A percentile compares a stretch with the other conserved stretches of the same genome.
Evolutionary conservation across 2,329 filamentous ascomycete genomes (phyloP).

Genomic region (Incumbomyces delicatus): DNA sequence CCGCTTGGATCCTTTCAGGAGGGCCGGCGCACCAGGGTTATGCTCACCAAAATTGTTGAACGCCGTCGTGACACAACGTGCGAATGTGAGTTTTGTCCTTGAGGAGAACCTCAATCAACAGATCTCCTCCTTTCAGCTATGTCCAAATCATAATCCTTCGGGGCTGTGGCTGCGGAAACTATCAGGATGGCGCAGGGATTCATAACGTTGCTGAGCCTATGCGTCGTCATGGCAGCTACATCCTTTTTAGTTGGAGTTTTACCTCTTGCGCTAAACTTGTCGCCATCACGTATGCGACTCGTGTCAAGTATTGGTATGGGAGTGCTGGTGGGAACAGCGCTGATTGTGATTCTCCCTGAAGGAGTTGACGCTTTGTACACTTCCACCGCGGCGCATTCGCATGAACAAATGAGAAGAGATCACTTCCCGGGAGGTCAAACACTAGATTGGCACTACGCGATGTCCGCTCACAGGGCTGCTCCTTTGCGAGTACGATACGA

Average conservation of each 20-base stretch:
- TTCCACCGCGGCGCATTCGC: slow-evolving; percentile 28
- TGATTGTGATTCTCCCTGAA: slow-evolving; percentile 96
- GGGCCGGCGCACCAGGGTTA: too few relatives aligned
- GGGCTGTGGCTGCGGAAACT: too few relatives aligned
- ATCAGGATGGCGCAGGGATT: slow-evolving; percentile 34
- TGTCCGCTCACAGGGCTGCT: not conserved
- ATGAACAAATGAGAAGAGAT: slow-evolving; percentile 22
- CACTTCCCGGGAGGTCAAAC: slow-evolving; percentile 23
- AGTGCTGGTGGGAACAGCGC: slow-evolving; percentile 83
- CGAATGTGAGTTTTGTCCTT: too few relatives aligned
- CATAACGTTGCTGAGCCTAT: slow-evolving; percentile 54
- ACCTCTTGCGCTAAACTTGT: slow-evolving; percentile 79
- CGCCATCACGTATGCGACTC: slow-evolving; percentile 73
- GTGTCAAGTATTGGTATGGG: slow-evolving; percentile 91
- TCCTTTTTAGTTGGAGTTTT: slow-evolving; percentile 90
- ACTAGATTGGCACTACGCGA: slow-evolving; percentile 22
- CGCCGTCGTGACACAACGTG: too few relatives aligned
- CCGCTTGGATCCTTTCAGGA: not conserved
- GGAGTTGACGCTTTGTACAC: slow-evolving; percentile 82
- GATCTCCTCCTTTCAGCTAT: too few relatives aligned
- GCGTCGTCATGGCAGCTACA: slow-evolving; percentile 57
- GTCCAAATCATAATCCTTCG: too few relatives aligned
- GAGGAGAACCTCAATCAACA: too few relatives aligned
- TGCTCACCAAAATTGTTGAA: too few relatives aligned
- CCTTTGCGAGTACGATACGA: slow-evolving; percentile 1